Conservation (phyloP, 805 yeast genomes). For the Hemisphaericaspora nanyangensis region DNA sequence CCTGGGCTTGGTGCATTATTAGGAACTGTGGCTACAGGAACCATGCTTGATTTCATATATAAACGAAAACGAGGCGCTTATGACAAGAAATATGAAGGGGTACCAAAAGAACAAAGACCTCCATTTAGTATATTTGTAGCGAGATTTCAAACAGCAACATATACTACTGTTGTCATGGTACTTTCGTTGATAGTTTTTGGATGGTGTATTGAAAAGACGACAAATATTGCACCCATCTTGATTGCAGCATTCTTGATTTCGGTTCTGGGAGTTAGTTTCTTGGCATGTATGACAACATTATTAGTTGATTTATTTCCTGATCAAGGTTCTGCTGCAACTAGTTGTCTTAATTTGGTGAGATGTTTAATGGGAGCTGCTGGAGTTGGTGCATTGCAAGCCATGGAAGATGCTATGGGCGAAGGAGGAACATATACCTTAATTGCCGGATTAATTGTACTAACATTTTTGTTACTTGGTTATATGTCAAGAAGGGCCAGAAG, state of each 20-base stretch:
- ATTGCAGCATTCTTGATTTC: constrained; percentile 54
- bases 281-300: constrained; percentile 56
- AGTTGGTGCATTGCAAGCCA: constrained; percentile 58
- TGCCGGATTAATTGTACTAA: constrained; percentile 37
- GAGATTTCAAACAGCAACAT: constrained; percentile 38
- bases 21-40: constrained; percentile 58
- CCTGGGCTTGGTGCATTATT: constrained; percentile 61
- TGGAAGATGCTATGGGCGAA: constrained; percentile 50
- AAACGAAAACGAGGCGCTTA: constrained; percentile 18
- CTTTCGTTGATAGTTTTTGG: constrained; percentile 54
- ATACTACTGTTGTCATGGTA: constrained; percentile 40
- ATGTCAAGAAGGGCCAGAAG: neutral
- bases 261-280: constrained; percentile 48
- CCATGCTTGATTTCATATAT: constrained; percentile 49
- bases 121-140: constrained; percentile 52
- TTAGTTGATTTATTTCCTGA: constrained; percentile 69
- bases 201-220: constrained; percentile 56
- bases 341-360: constrained; percentile 64
- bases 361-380: constrained; percentile 66
- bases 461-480: constrained; percentile 3
- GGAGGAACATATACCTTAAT: constrained; percentile 77
- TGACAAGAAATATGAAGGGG: constrained; percentile 19
- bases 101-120: constrained; percentile 15
- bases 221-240: constrained; percentile 49
- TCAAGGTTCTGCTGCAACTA: constrained; percentile 64